Base-by-base conservation (phyloP, 2,329 filamentous ascomycete genomes). In the Pseudogymnoascus sp. region DNA sequence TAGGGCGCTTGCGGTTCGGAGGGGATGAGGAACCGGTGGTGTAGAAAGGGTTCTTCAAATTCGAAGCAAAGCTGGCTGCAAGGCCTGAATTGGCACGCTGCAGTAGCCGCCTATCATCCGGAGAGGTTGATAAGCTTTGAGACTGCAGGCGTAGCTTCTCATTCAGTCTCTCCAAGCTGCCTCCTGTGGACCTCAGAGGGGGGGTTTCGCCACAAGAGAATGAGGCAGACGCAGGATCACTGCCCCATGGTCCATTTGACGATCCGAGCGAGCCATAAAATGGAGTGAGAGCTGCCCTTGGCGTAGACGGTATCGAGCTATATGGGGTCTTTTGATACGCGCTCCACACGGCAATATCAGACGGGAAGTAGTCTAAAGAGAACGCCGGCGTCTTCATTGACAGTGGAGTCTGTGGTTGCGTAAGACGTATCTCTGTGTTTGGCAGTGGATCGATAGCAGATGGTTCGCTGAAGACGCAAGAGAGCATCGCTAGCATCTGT, bases 401-500 rank as follows among this genome's bases (percentile, higher is more conserved):
- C 13, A 88, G 76, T 7, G 86, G 86, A 26, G 83, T 87, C 67
- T 87, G 83, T 5, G 84, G 80, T 63, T 85, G 81, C 0, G 82
- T 79, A 61, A 86, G 76, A 64, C 79, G 79, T 1, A 81, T 80
- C 66, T 84, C 83, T 15, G 80, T 79, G 67, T 86, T 85, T 3
- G 84, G 82, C 23, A 84, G 78, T 60, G 79, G 79, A 64, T 85
- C 80, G 47, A 83, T 78, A 0, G 81, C 76, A 11, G 80, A 78
- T 0, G 85, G 72, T 50, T 88, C 85, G 68, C 82, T 84, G 71
- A 89, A 88, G 64, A 89, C 82, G 72, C 87, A 89, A 1, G 86
- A 87, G 28, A 89, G 78, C 85, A 89, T 88, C 8, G 86, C 87
- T 62, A 89, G 71, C 87, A 89, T 89, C 72, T 89, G 87, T 11